Evolutionary conservation across 305 asterid genomes (phyloP).

Genomic region (Salvia sclarea): DNA sequence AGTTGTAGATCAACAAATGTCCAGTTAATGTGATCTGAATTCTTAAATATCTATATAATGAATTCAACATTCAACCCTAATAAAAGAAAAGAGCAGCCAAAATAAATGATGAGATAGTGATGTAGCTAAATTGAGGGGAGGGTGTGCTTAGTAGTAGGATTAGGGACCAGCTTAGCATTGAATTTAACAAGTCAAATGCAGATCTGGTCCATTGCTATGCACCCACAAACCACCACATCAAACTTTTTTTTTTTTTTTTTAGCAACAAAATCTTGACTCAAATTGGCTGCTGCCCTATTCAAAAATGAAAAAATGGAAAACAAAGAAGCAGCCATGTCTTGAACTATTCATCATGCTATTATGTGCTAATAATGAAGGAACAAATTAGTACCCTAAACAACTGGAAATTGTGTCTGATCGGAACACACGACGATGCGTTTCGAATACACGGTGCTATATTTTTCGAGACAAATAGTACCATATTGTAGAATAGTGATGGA

Average conservation of each 20-base stretch:
- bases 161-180: constrained; percentile 37
- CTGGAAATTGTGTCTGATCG: too few species aligned
- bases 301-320: too few species aligned
- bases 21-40: background rate
- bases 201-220: constrained; percentile 26
- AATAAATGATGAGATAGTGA: constrained; percentile 6
- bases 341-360: background rate
- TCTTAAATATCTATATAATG: background rate
- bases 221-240: background rate
- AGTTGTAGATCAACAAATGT: background rate
- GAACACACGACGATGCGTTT: too few species aligned
- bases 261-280: background rate
- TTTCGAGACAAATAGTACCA: background rate
- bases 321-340: too few species aligned
- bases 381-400: too few species aligned
- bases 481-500: background rate
- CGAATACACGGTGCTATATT: too few species aligned
- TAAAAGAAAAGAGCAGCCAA: background rate
- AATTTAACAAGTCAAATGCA: constrained; percentile 34
- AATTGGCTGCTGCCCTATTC: too few species aligned
- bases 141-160: constrained; percentile 27
- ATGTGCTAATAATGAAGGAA: background rate
- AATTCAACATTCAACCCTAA: constrained; percentile 20
- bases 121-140: constrained; percentile 18
- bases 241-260: background rate